Conservation (phyloP, 345 rosid species). For the Boechera divaricarpa region DNA sequence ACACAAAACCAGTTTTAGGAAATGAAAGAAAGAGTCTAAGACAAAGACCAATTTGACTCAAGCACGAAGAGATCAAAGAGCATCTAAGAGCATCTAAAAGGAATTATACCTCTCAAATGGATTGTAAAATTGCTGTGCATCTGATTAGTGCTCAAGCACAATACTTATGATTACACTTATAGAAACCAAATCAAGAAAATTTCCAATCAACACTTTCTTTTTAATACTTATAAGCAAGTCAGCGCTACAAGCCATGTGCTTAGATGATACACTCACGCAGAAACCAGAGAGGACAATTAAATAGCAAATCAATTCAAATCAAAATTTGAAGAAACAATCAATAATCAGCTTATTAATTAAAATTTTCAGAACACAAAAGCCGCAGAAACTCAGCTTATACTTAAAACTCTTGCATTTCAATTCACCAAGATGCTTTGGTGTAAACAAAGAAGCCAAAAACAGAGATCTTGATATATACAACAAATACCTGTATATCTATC, state of each 20-base stretch:
- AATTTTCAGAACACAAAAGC: too few relatives aligned
- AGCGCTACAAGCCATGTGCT: constrained; percentile 43
- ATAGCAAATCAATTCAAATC: constrained; percentile 34
- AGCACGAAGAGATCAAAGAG: constrained; percentile 31
- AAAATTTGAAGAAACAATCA: constrained; percentile 32
- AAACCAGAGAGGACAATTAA: background rate
- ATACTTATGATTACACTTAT: background rate
- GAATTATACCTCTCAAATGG: constrained; percentile 14
- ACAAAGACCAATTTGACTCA: constrained; percentile 32
- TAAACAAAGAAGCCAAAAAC: constrained; percentile 9
- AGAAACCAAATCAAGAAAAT: constrained; percentile 28
- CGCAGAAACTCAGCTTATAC: background rate
- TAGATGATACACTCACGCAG: constrained; percentile 31
- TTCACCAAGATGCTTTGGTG: constrained; percentile 2
- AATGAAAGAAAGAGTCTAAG: constrained; percentile 35
- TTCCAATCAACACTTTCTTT: constrained; percentile 6
- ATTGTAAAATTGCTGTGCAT: background rate
- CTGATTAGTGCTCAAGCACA: constrained; percentile 46
- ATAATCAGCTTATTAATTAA: background rate
- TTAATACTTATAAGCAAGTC: constrained; percentile 23
- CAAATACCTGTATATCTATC: constrained; percentile 23
- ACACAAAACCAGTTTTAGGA: background rate
- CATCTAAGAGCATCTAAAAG: constrained; percentile 31
- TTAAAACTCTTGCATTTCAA: constrained; percentile 25
- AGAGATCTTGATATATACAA: constrained; percentile 5